Evolutionary conservation across 495 filamentous ascomycete genomes (phyloP).

Genomic region (Aspergillus nidulans): DNA sequence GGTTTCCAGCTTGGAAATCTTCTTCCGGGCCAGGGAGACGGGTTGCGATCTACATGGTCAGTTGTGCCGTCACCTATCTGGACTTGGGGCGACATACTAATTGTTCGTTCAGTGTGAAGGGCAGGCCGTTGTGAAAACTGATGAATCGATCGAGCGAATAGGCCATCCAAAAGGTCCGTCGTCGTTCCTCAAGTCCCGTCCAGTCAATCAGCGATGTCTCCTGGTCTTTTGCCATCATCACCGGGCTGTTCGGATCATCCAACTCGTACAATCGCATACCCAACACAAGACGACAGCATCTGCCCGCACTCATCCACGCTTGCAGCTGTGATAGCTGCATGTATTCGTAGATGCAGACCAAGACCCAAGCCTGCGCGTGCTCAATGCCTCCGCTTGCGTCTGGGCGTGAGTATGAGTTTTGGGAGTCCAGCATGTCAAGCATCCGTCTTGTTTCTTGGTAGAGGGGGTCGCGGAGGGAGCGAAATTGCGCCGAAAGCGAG

Average conservation of each 20-base stretch:
- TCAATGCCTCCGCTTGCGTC: slow-evolving; percentile 24
- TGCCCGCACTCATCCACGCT: slow-evolving; percentile 51
- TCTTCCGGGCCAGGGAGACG: slow-evolving; percentile 33
- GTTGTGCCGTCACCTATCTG: neutral
- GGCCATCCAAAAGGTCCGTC: slow-evolving; percentile 54
- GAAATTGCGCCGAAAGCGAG: slow-evolving; percentile 49
- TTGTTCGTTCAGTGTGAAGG: slow-evolving; percentile 48
- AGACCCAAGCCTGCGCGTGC: slow-evolving; percentile 51
- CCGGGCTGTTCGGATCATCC: slow-evolving; percentile 28
- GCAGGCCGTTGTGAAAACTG: slow-evolving; percentile 41
- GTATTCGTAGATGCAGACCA: slow-evolving; percentile 51
- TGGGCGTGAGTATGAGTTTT: neutral
- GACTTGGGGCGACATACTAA: slow-evolving; percentile 33
- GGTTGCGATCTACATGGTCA: slow-evolving; percentile 15
- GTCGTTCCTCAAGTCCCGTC: slow-evolving; percentile 42
- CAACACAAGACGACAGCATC: slow-evolving; percentile 51
- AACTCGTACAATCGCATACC: slow-evolving; percentile 47
- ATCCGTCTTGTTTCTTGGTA: slow-evolving; percentile 47
- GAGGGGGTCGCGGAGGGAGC: slow-evolving; percentile 38
- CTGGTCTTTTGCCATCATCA: slow-evolving; percentile 11
- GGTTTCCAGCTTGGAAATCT: slow-evolving; percentile 49
- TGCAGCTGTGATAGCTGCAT: slow-evolving; percentile 41
- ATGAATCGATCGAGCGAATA: slow-evolving; percentile 52
- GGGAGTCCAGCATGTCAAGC: slow-evolving; percentile 27
- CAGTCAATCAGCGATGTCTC: slow-evolving; percentile 17